A percentile compares a stretch with the other conserved stretches of the same genome.
These are phyloP conservation scores for Madurella mycetomatis DNA, from an alignment of 2,329 filamentous ascomycete genomes.

Conservation along the genomic window DNA sequence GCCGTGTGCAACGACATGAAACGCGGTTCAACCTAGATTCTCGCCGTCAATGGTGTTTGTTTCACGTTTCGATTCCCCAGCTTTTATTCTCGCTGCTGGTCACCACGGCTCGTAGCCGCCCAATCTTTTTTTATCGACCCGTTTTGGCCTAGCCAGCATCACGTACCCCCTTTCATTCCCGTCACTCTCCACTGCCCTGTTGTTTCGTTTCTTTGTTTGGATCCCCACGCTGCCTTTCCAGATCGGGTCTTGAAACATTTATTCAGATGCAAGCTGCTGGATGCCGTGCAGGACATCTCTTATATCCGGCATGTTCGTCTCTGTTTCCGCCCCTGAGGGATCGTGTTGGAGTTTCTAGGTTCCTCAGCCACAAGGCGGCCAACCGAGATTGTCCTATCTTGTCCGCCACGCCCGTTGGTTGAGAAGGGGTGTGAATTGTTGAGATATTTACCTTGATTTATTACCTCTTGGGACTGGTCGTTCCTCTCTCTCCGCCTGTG, in stretches of 20 bases:
- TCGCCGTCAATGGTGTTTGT: not conserved
- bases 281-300: constrained; percentile 3
- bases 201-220: constrained; percentile 15
- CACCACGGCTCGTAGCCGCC: constrained; percentile 14
- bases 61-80: not conserved
- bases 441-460: not conserved
- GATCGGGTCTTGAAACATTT: constrained; percentile 10
- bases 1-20: not conserved
- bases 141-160: not conserved
- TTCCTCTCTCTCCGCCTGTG: not conserved
- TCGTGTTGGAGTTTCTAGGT: constrained; percentile 1
- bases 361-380: not conserved
- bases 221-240: not conserved
- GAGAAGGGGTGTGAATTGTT: not conserved
- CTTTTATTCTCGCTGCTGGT: not conserved
- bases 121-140: constrained; percentile 17
- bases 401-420: not conserved
- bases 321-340: not conserved
- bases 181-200: not conserved
- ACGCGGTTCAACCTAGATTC: not conserved
- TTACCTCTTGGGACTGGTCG: not conserved
- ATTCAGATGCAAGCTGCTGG: not conserved
- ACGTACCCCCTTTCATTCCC: not conserved
- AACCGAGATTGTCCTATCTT: not conserved
- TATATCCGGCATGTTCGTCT: constrained; percentile 6